These are phyloP conservation scores for Tetrapisispora iriomotensis DNA, from an alignment of 805 yeast genomes.

Conservation along the genomic window DNA sequence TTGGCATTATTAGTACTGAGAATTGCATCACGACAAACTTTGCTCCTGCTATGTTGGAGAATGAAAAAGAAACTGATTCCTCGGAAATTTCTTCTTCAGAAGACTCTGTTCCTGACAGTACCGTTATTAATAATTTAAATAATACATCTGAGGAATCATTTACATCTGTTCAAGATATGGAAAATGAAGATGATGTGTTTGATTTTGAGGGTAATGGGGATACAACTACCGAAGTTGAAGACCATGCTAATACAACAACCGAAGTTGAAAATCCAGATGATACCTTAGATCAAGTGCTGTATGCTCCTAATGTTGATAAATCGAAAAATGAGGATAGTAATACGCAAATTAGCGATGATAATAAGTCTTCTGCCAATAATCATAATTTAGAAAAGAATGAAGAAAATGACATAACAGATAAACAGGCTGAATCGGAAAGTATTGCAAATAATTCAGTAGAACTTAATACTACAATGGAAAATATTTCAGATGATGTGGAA, in stretches of 20 bases:
- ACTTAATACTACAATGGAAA: no score
- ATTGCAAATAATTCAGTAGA: not conserved
- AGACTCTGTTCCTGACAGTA: not conserved
- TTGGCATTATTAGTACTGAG: conserved; percentile 65
- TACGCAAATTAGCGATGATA: not conserved
- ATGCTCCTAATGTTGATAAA: not conserved
- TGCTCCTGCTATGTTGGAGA: conserved; percentile 12
- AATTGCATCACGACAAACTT: conserved; percentile 19
- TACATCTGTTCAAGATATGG: not conserved
- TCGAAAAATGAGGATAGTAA: not conserved
- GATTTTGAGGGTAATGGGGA: conserved; percentile 15
- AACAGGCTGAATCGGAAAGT: not conserved
- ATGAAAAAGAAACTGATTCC: not conserved
- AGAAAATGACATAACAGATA: no score
- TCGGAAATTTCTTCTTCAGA: not conserved
- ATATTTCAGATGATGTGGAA: no score
- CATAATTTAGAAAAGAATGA: no score
- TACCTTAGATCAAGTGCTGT: not conserved
- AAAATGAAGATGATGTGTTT: conserved; percentile 11
- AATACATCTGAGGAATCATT: conserved; percentile 6
- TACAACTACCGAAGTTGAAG: not conserved
- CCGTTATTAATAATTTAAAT: not conserved
- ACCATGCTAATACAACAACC: not conserved
- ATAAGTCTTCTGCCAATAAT: no score
- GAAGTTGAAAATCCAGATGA: not conserved